These are phyloP conservation scores for Yamagishiella unicocca DNA, from an alignment of 139 green algal genomes.

Conservation along the genomic window DNA sequence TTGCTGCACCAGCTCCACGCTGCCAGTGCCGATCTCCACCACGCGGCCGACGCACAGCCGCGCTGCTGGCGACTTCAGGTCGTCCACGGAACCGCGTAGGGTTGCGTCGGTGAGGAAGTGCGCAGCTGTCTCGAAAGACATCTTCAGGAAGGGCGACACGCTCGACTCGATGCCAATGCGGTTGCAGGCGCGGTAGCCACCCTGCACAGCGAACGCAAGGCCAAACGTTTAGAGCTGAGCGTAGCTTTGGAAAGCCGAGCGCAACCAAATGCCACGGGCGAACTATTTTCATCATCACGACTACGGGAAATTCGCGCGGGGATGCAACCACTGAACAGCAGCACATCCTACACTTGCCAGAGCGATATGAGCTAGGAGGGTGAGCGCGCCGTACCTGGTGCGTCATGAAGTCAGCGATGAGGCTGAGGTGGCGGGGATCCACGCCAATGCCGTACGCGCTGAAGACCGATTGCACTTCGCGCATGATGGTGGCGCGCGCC, in stretches of 20 bases:
- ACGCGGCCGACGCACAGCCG: constrained; percentile 83
- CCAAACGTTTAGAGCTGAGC: no score
- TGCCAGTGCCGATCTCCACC: constrained; percentile 82
- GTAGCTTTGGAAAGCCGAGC: no score
- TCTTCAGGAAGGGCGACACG: constrained; percentile 94
- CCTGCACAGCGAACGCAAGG: constrained; percentile 47
- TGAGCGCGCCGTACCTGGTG: no score
- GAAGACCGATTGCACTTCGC: constrained; percentile 92
- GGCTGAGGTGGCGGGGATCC: constrained; percentile 91
- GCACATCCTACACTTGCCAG: no score
- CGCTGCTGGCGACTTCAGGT: constrained; percentile 79
- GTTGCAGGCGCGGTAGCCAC: constrained; percentile 89
- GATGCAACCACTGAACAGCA: no score
- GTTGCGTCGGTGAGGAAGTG: constrained; percentile 94
- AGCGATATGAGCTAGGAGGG: no score
- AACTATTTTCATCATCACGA: no score
- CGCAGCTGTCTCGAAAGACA: constrained; percentile 97
- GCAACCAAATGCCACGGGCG: no score
- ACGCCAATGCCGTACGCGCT: constrained; percentile 98
- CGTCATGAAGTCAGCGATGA: constrained; percentile 99
- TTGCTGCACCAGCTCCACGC: constrained; percentile 53
- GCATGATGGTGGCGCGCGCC: constrained; percentile 88
- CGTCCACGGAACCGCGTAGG: constrained; percentile 80
- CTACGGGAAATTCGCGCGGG: no score
- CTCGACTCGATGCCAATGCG: constrained; percentile 91